Conservation (phyloP, 768 basidiomycete genomes). For the Leccinellum luteum region DNA sequence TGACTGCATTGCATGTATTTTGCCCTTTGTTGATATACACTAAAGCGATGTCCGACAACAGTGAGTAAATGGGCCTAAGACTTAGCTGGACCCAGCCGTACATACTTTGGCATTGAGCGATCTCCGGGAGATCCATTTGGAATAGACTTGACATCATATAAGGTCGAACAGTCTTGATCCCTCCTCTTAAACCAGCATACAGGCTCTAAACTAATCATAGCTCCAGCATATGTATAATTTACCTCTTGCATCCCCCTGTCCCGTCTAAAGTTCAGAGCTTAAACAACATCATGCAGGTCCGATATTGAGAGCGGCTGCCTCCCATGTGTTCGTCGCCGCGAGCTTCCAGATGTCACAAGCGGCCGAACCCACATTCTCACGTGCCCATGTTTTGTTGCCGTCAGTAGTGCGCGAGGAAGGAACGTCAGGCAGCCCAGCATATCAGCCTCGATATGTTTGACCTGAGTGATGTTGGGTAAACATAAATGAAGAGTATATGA, state of each 20-base stretch:
- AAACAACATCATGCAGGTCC: constrained; percentile 30
- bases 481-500: constrained; percentile 5
- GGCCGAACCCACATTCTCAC: constrained; percentile 87
- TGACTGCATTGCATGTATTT: background rate
- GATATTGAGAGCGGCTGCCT: constrained; percentile 32
- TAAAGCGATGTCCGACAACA: too few species aligned
- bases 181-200: background rate
- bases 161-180: background rate
- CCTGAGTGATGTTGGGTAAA: constrained; percentile 37
- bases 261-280: background rate
- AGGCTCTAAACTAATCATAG: background rate
- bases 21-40: background rate
- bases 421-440: constrained; percentile 73
- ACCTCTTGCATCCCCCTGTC: background rate
- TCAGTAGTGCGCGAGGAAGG: constrained; percentile 74
- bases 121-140: too few species aligned
- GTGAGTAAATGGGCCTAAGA: too few species aligned
- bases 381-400: constrained; percentile 71
- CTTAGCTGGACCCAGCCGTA: background rate
- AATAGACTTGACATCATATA: background rate
- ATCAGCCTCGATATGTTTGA: constrained; percentile 80
- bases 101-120: background rate
- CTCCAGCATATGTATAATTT: constrained; percentile 16
- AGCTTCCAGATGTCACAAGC: constrained; percentile 39
- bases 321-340: constrained; percentile 28